A percentile compares a stretch with the other conserved stretches of the same genome.
phyloP scores from a whole-genome alignment of 495 filamentous ascomycete species.

The Penicillium maclennaniae region DNA sequence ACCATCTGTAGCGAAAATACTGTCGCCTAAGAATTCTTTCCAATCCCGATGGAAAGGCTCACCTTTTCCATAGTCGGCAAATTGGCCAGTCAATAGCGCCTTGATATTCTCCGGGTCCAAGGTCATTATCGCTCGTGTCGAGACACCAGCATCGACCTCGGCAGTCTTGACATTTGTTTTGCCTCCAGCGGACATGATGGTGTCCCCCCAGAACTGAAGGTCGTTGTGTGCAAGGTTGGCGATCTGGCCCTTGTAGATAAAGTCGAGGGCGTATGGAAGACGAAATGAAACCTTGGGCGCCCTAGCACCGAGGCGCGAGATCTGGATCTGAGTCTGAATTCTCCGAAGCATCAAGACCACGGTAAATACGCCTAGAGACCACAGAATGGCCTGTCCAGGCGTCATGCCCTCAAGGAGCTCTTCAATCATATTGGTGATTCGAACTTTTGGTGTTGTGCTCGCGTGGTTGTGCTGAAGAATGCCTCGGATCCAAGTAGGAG shows the following conservation, averaged over 20 bases:
- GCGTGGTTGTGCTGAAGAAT: neutral
- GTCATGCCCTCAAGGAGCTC: slow-evolving; percentile 26
- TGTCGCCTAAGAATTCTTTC: slow-evolving; percentile 70
- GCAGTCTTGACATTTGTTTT: slow-evolving; percentile 47
- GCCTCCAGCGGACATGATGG: slow-evolving; percentile 42
- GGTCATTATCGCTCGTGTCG: slow-evolving; percentile 58
- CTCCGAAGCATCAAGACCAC: slow-evolving; percentile 26
- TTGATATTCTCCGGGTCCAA: slow-evolving; percentile 66
- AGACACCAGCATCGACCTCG: slow-evolving; percentile 54
- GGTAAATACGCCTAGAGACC: slow-evolving; percentile 24
- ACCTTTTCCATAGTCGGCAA: slow-evolving; percentile 69
- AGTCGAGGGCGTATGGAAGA: slow-evolving; percentile 53
- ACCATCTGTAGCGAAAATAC: slow-evolving; percentile 77
- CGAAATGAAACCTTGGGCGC: slow-evolving; percentile 31
- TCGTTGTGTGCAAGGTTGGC: slow-evolving; percentile 50
- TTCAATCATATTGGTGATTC: slow-evolving; percentile 35
- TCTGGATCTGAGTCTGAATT: slow-evolving; percentile 29
- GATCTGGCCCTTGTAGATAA: slow-evolving; percentile 50
- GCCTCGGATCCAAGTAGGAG: neutral
- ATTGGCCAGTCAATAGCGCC: slow-evolving; percentile 73
- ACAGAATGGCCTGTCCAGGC: slow-evolving; percentile 22
- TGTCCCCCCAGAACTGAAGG: slow-evolving; percentile 55
- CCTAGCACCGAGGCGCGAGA: slow-evolving; percentile 34
- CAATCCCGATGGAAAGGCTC: slow-evolving; percentile 64
- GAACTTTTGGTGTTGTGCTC: neutral